Evolutionary conservation across 495 filamentous ascomycete genomes (phyloP).

Genomic region (Geopyxis carbonaria): DNA sequence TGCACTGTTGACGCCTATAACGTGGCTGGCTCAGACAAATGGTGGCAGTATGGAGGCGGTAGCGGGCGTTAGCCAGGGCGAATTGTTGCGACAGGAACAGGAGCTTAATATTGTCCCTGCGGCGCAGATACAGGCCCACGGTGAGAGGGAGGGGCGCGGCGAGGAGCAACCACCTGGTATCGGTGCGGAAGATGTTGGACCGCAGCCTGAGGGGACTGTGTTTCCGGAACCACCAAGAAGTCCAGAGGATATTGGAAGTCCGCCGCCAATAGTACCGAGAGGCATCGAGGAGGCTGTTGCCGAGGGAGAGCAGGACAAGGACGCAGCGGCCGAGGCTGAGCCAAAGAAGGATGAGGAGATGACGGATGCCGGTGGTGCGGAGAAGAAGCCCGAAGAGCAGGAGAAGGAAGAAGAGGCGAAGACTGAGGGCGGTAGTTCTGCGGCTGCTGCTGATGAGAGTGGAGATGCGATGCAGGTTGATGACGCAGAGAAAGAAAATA

Average conservation of each 20-base stretch:
- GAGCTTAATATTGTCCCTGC: slow-evolving; percentile 48
- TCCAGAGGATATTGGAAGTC: slow-evolving; percentile 23
- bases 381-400: not conserved
- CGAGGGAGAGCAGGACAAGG: slow-evolving; percentile 28
- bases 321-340: slow-evolving; percentile 20
- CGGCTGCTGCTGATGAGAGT: slow-evolving; percentile 4
- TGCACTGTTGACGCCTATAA: slow-evolving; percentile 82
- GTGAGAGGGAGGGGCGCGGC: slow-evolving; percentile 43
- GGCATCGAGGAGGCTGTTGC: slow-evolving; percentile 30
- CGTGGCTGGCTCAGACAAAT: slow-evolving; percentile 47
- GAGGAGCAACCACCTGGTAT: slow-evolving; percentile 69
- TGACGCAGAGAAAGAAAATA: slow-evolving; percentile 6
- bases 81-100: slow-evolving; percentile 63
- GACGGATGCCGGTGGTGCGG: slow-evolving; percentile 2
- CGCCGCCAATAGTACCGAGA: slow-evolving; percentile 29
- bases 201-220: slow-evolving; percentile 37
- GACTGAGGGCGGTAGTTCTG: too few species aligned
- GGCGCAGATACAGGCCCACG: slow-evolving; percentile 30
- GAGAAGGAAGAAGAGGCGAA: too few species aligned
- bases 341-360: slow-evolving; percentile 14
- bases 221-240: slow-evolving; percentile 16
- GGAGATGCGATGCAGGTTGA: slow-evolving; percentile 10
- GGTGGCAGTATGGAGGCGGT: slow-evolving; percentile 18
- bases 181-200: slow-evolving; percentile 71
- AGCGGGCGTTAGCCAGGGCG: slow-evolving; percentile 51